Evolutionary conservation across 768 basidiomycete genomes (phyloP), one percentile per base, ranked within the genome.

Genomic region (Russula compacta): DNA sequence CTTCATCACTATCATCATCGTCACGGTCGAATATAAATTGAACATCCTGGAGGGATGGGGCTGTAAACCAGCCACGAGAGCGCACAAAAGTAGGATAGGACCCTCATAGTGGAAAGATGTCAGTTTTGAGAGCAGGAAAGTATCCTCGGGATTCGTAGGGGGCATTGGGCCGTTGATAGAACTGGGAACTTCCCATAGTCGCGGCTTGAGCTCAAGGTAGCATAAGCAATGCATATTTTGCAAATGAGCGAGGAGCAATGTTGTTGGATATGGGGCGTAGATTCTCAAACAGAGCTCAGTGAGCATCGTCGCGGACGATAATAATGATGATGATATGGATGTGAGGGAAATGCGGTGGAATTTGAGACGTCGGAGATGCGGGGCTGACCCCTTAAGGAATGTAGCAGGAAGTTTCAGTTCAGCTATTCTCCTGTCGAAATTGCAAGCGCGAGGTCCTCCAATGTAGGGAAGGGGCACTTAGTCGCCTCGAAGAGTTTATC

Each of bases 281-380:
- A 19, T 6, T 1, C 4, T 0, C n/a, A n/a, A n/a, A n/a, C n/a
- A n/a, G 46, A 56, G 53, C 2, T 55, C 33, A 3, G 36, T 11
- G 4, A 51, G 60, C 10, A 24, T 14, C 2, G 60, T 56, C 38
- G 60, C 21, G 5, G 48, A 60, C 14, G 24, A 60, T 9, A 50
- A 38, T 29, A 60, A 17, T 19, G 48, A 50, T 11, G n/a, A 50
- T 14, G 19, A n/a, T n/a, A n/a, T n/a, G n/a, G 17, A 38, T 6
- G 6, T 0, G 39, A 29, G 4, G 7, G 11, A 1, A 19, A 42
- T 2, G 15, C 2, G 4, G 1, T 2, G 1, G 9, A 60, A 39
- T 6, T 29, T 21, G 17, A 60, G 60, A 9, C 32, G 33, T 39
- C 39, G 60, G 24, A 60, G 33, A 36, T 7, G 43, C 14, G 21